phyloP scores from a whole-genome alignment of 1,284 basidiomycete species.

The Neotropicomus parvogracilis region DNA sequence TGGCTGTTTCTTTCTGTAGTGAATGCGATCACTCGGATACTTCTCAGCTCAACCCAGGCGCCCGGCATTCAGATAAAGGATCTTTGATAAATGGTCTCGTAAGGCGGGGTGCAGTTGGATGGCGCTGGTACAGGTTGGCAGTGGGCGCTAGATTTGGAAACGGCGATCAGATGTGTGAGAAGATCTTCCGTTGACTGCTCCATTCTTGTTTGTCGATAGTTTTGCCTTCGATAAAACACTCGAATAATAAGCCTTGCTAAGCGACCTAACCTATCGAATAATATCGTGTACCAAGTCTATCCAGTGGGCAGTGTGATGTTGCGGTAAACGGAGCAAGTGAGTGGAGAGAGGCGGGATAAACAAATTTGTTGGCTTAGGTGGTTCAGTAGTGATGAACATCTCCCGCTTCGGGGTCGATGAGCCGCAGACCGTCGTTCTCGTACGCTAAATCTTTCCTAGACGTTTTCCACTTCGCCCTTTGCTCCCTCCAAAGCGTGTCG shows the following conservation, averaged over 20 bases:
- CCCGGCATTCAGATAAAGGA: slow-evolving; percentile 72
- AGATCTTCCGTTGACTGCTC: slow-evolving; percentile 5
- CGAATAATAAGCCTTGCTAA: no score
- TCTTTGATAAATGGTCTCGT: slow-evolving; percentile 18
- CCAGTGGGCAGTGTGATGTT: background rate
- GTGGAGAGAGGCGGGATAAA: background rate
- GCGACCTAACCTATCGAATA: no score
- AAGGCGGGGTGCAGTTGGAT: slow-evolving; percentile 1
- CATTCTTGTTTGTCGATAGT: background rate
- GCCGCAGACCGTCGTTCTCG: slow-evolving; percentile 5
- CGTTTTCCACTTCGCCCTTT: slow-evolving; percentile 38
- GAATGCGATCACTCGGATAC: slow-evolving; percentile 67
- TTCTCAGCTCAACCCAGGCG: slow-evolving; percentile 82
- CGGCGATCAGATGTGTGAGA: slow-evolving; percentile 22
- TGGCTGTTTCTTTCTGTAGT: slow-evolving; percentile 39
- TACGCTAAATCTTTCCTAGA: slow-evolving; percentile 24
- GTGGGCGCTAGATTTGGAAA: slow-evolving; percentile 19
- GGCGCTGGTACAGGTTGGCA: slow-evolving; percentile 25
- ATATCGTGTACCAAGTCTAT: slow-evolving; percentile 1
- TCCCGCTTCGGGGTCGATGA: slow-evolving; percentile 10
- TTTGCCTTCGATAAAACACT: no score
- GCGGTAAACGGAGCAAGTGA: background rate
- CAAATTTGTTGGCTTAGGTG: background rate
- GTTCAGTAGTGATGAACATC: slow-evolving; percentile 8
- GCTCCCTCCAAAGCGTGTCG: slow-evolving; percentile 31